phyloP scores from a whole-genome alignment of 2,329 filamentous ascomycete species.

The Curvularia lunata region DNA sequence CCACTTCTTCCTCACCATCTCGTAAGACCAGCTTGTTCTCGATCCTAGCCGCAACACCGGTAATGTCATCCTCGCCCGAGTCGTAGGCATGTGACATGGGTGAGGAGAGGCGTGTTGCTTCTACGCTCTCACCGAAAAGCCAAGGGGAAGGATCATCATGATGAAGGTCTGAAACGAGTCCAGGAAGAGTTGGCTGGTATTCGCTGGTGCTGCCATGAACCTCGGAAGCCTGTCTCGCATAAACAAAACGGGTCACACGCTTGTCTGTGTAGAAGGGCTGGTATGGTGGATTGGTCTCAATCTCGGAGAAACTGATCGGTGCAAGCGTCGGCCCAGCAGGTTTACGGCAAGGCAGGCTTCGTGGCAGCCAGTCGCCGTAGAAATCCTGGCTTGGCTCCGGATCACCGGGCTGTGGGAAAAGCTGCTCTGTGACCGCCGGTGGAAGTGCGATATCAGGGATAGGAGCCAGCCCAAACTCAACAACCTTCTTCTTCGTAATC shows the following conservation, averaged over 20 bases:
- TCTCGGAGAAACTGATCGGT: constrained; percentile 72
- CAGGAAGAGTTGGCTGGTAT: constrained; percentile 26
- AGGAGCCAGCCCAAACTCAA: constrained; percentile 70
- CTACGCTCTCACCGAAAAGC: constrained; percentile 61
- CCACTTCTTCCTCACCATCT: constrained; percentile 64
- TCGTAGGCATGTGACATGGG: constrained; percentile 46
- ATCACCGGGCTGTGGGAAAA: constrained; percentile 40
- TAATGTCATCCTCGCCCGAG: constrained; percentile 50
- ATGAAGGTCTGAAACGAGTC: constrained; percentile 39
- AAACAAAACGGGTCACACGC: constrained; percentile 78
- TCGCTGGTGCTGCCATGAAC: constrained; percentile 35
- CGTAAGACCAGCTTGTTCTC: constrained; percentile 56
- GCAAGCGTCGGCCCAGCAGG: constrained; percentile 53
- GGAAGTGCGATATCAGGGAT: constrained; percentile 63
- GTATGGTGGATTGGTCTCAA: constrained; percentile 93
- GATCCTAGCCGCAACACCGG: constrained; percentile 55
- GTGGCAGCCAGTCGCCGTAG: constrained; percentile 47
- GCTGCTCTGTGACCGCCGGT: constrained; percentile 38
- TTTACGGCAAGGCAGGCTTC: constrained; percentile 38
- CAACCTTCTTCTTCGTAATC: constrained; percentile 64
- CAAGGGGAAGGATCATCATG: constrained; percentile 51
- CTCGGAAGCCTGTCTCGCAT: constrained; percentile 49
- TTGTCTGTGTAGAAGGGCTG: constrained; percentile 94
- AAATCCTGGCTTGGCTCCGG: constrained; percentile 29
- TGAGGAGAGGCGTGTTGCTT: constrained; percentile 55